These are phyloP conservation scores for Debaryomyces coudertii DNA, from an alignment of 1,139 yeast genomes.

Conservation along the genomic window DNA sequence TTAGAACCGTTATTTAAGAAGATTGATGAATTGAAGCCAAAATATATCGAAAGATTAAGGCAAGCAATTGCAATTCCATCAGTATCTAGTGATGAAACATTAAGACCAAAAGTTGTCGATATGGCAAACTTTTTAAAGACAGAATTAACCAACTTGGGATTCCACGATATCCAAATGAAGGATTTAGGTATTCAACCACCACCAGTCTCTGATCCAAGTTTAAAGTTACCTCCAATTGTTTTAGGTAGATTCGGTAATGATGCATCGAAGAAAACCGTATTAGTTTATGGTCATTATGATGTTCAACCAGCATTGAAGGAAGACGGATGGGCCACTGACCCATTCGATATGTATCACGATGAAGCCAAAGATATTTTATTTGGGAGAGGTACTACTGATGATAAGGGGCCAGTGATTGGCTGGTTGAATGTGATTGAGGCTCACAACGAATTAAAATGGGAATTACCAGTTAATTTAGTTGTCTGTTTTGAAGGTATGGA, in stretches of 20 bases:
- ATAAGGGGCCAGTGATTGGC: conserved; percentile 96
- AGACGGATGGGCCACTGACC: conserved; percentile 96
- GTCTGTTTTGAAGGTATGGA: conserved; percentile 99
- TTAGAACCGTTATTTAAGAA: conserved; percentile 55
- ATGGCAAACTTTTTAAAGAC: conserved; percentile 82
- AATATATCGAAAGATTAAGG: conserved; percentile 66
- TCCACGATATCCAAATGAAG: conserved; percentile 76
- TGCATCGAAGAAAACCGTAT: conserved; percentile 78
- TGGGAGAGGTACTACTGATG: conserved; percentile 97
- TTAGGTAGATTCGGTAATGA: conserved; percentile 85
- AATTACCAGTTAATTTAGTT: conserved; percentile 89
- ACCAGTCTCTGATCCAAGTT: conserved; percentile 63
- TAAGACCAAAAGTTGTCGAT: conserved; percentile 81
- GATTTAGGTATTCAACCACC: conserved; percentile 91
- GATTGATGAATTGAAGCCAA: conserved; percentile 71
- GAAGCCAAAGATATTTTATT: conserved; percentile 66
- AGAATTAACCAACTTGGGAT: conserved; percentile 74
- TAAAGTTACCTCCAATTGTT: conserved; percentile 90
- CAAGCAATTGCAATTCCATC: conserved; percentile 93
- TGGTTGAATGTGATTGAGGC: conserved; percentile 96
- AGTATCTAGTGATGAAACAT: conserved; percentile 85
- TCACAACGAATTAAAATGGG: conserved; percentile 79
- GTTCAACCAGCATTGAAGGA: conserved; percentile 94
- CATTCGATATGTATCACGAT: conserved; percentile 67
- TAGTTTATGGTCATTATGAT: conserved; percentile 95